phyloP scores from a whole-genome alignment of 2,329 filamentous ascomycete genomes.

The Raffaelea arxii region DNA sequence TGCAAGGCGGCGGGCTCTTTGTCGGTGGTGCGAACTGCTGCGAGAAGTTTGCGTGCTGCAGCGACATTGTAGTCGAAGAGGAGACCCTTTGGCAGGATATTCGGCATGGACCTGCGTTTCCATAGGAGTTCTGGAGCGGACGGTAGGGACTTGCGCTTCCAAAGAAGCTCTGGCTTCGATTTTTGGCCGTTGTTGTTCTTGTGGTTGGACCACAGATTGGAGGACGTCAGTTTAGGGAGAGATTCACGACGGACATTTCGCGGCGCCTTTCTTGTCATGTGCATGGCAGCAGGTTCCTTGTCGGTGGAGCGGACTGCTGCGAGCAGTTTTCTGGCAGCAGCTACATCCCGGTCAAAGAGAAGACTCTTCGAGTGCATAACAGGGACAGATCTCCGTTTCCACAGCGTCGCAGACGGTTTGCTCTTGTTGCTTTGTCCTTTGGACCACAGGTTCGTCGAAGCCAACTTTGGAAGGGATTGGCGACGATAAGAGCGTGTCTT shows the following conservation, averaged over 20 bases:
- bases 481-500: conserved; percentile 16
- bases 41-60: conserved; percentile 1
- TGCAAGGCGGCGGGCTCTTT: conserved; percentile 18
- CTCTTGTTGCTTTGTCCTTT: neutral
- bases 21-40: conserved; percentile 11
- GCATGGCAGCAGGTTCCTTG: conserved; percentile 17
- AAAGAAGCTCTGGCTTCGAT: too few relatives aligned
- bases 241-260: conserved; percentile 16
- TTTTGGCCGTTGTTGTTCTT: neutral
- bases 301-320: conserved; percentile 7
- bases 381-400: neutral
- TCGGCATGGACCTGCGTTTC: neutral
- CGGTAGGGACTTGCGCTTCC: too few relatives aligned
- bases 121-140: too few relatives aligned
- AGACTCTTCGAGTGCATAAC: neutral
- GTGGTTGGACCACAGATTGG: conserved; percentile 18
- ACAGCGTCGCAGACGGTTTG: too few relatives aligned
- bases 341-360: conserved; percentile 10
- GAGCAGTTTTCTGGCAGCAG: conserved; percentile 3
- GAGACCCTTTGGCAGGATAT: neutral
- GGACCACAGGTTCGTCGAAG: conserved; percentile 19
- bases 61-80: conserved; percentile 10
- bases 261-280: conserved; percentile 18
- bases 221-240: conserved; percentile 17
- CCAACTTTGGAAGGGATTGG: conserved; percentile 17